These are phyloP conservation scores for Wickerhamiella brachini DNA, from an alignment of 805 yeast genomes.

Conservation along the genomic window DNA sequence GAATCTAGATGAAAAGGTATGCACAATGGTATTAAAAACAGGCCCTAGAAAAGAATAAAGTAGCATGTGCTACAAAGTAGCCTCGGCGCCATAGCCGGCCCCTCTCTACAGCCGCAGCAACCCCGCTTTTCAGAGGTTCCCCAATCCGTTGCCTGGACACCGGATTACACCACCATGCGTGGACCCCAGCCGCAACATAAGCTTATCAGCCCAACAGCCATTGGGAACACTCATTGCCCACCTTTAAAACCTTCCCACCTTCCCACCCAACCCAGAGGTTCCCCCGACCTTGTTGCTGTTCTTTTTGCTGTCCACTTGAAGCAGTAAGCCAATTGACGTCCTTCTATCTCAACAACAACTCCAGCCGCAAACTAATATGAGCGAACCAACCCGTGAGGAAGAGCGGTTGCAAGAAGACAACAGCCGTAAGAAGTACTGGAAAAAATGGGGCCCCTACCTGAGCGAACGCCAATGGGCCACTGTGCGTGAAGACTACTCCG, in stretches of 20 bases:
- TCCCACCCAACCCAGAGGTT: background rate
- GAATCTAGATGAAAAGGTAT: no score
- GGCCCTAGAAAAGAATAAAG: no score
- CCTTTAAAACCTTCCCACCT: no score
- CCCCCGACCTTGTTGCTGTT: background rate
- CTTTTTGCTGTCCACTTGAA: no score
- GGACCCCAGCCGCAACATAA: background rate
- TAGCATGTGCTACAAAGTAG: no score
- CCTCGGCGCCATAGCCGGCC: background rate
- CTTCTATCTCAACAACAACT: no score
- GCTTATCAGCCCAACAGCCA: background rate
- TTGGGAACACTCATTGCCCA: background rate
- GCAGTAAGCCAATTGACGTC: background rate
- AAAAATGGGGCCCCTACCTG: constrained; percentile 83
- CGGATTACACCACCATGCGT: background rate
- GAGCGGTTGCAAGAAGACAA: constrained; percentile 30
- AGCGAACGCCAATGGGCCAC: constrained; percentile 74
- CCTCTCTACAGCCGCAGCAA: background rate
- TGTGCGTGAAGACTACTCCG: constrained; percentile 71
- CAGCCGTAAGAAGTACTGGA: constrained; percentile 43
- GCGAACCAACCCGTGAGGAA: constrained; percentile 24
- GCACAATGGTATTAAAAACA: no score
- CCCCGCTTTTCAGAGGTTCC: background rate
- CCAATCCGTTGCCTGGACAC: background rate
- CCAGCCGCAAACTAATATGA: background rate